phyloP scores from a whole-genome alignment of 768 basidiomycete species.

The Pleurotus cornucopiae region DNA sequence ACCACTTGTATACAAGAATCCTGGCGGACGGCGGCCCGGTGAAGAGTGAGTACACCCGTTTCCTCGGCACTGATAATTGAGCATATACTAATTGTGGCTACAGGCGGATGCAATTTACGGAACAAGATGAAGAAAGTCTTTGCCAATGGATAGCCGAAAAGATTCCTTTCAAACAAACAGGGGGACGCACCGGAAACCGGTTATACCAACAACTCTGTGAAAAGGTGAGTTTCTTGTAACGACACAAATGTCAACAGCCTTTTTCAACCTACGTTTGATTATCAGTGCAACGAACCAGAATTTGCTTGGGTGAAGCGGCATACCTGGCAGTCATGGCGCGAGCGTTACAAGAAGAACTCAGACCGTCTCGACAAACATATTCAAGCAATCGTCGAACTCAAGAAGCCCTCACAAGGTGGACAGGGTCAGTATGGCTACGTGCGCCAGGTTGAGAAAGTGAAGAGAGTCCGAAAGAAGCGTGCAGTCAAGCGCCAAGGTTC shows the following conservation, averaged over 20 bases:
- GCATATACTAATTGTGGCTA: background rate
- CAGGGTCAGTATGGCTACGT: conserved; percentile 84
- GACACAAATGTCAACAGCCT: no score
- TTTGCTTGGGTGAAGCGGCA: conserved; percentile 79
- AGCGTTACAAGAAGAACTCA: conserved; percentile 83
- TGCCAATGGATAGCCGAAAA: conserved; percentile 79
- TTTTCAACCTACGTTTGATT: no score
- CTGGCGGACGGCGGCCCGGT: conserved; percentile 74
- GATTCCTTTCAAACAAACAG: conserved; percentile 80
- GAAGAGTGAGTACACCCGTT: conserved; percentile 58
- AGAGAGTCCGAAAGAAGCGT: conserved; percentile 48
- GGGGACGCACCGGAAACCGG: conserved; percentile 78
- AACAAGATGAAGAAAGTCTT: conserved; percentile 70
- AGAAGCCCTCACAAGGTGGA: conserved; percentile 64
- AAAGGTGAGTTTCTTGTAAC: no score
- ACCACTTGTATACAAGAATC: conserved; percentile 78
- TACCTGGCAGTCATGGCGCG: conserved; percentile 89
- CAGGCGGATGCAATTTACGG: conserved; percentile 76
- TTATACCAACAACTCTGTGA: conserved; percentile 73
- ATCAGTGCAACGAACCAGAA: conserved; percentile 61
- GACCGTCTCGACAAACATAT: conserved; percentile 63
- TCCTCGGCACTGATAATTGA: background rate
- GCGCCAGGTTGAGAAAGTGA: conserved; percentile 64
- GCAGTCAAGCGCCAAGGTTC: conserved; percentile 23
- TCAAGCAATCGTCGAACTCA: conserved; percentile 61